These are phyloP conservation scores for Fraxinus albicans DNA, from an alignment of 305 asterid genomes.

Conservation along the genomic window DNA sequence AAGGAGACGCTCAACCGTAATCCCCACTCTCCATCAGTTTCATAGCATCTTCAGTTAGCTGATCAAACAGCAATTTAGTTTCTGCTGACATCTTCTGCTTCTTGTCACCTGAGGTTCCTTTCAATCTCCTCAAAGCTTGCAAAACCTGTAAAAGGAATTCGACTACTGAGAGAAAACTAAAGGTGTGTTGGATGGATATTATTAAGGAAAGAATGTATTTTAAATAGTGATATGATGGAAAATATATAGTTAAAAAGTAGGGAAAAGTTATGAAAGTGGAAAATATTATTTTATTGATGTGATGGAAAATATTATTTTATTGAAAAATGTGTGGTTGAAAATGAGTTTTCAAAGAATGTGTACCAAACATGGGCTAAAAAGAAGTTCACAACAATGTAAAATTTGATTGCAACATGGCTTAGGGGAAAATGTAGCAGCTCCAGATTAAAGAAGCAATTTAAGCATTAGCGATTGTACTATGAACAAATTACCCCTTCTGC, in stretches of 20 bases:
- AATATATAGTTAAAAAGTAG: no score
- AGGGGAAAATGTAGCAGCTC: background rate
- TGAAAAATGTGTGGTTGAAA: no score
- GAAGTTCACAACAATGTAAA: background rate
- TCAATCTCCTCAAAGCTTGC: conserved; percentile 88
- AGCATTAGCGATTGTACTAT: background rate
- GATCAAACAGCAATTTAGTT: conserved; percentile 74
- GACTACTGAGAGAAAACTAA: conserved; percentile 6
- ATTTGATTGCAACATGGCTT: background rate
- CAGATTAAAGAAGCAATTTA: background rate
- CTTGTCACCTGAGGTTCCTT: conserved; percentile 68
- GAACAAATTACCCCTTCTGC: background rate
- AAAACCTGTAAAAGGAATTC: conserved; percentile 52
- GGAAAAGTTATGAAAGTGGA: no score
- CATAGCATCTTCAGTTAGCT: conserved; percentile 96
- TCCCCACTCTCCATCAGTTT: conserved; percentile 90
- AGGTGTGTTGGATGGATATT: no score
- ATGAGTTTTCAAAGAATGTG: no score
- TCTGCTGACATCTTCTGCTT: conserved; percentile 87
- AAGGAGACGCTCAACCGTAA: conserved; percentile 55
- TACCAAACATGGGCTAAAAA: background rate
- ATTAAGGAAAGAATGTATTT: no score
- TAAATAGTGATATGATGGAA: no score
- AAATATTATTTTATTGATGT: no score
- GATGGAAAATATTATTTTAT: no score